Conservation (phyloP, 1,284 basidiomycete genomes). For the Trichosporon sp. region DNA sequence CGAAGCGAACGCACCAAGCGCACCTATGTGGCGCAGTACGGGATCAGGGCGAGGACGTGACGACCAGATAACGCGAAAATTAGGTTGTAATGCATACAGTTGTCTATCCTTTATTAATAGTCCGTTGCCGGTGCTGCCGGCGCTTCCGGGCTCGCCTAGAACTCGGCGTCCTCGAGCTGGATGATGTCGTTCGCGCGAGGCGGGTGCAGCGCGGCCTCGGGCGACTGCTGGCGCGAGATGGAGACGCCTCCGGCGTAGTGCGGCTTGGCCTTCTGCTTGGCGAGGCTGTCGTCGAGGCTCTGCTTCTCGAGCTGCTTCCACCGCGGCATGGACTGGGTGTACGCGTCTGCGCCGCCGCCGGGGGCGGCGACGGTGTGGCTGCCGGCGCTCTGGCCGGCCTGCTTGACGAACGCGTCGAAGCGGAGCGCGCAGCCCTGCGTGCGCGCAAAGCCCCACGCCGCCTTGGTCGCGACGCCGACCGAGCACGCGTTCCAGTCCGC, state of each 20-base stretch:
- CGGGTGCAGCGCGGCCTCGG: not conserved
- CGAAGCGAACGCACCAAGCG: not conserved
- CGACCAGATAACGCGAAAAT: not conserved
- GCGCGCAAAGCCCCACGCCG: slow-evolving; percentile 45
- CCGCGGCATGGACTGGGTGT: slow-evolving; percentile 26
- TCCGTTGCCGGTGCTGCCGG: not conserved
- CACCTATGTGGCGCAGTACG: too few species aligned
- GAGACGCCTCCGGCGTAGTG: not conserved
- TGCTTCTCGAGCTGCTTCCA: slow-evolving; percentile 32
- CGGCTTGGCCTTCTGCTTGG: not conserved
- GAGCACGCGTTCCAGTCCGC: slow-evolving; percentile 44
- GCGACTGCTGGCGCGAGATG: not conserved
- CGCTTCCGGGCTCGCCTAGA: not conserved
- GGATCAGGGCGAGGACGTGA: not conserved
- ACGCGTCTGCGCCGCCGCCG: slow-evolving; percentile 20
- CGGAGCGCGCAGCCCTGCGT: not conserved
- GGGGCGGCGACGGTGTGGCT: slow-evolving; percentile 32
- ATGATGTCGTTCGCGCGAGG: not conserved
- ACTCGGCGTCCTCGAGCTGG: not conserved
- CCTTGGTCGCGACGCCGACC: slow-evolving; percentile 47
- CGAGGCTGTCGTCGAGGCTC: not conserved
- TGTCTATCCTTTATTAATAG: not conserved
- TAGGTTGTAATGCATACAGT: not conserved
- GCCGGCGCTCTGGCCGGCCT: slow-evolving; percentile 23
- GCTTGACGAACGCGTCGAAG: slow-evolving; percentile 21